phyloP scores from a whole-genome alignment of 2,329 filamentous ascomycete genomes.

The Fusarium buxicola region DNA sequence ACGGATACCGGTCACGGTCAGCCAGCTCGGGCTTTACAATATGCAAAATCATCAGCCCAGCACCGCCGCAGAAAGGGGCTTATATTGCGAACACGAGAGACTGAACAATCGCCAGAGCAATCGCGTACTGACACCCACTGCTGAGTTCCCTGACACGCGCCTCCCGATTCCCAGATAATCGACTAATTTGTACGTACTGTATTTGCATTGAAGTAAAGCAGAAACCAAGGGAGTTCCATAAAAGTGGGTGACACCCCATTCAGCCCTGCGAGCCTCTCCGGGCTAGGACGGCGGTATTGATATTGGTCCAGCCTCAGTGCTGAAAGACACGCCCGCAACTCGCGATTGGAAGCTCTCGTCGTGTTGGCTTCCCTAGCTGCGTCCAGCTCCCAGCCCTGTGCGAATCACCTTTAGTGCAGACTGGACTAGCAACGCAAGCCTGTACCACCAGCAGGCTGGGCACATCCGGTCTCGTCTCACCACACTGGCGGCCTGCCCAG shows the following conservation, averaged over 20 bases:
- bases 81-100: constrained; percentile 5
- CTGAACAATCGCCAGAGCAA: not conserved
- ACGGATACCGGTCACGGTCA: no score
- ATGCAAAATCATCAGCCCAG: constrained; percentile 22
- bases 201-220: constrained; percentile 5
- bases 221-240: constrained; percentile 12
- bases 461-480: constrained; percentile 38
- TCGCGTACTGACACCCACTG: not conserved
- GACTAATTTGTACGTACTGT: constrained; percentile 1
- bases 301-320: constrained; percentile 29
- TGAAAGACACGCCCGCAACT: constrained; percentile 33
- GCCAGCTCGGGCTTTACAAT: constrained; percentile 7
- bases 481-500: constrained; percentile 32
- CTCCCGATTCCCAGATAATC: constrained; percentile 1
- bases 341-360: constrained; percentile 35
- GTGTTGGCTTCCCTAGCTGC: constrained; percentile 36
- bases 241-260: constrained; percentile 33
- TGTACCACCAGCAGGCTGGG: constrained; percentile 33
- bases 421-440: constrained; percentile 35
- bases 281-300: constrained; percentile 19
- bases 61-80: constrained; percentile 7
- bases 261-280: constrained; percentile 40
- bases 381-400: constrained; percentile 32
- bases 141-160: not conserved
- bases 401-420: constrained; percentile 37